A percentile compares a stretch with the other conserved stretches of the same genome.
Conservation (phyloP, 1,284 basidiomycete species). For the Melanopsichium pennsylvanicum region DNA sequence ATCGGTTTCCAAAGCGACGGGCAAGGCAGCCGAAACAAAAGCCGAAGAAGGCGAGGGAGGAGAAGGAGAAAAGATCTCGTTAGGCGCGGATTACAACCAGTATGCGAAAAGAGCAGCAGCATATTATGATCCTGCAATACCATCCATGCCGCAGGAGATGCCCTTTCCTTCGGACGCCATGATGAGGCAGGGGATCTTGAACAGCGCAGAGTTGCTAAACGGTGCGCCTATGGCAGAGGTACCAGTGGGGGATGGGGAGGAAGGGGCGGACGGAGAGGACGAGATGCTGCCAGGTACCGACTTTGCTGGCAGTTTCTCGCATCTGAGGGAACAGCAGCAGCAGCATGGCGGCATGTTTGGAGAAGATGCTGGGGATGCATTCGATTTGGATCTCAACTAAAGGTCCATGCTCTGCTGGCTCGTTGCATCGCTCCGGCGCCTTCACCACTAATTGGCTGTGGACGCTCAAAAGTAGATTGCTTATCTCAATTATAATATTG, state of each 20-base stretch:
- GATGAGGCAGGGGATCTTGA: conserved; percentile 57
- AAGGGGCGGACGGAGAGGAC: conserved; percentile 14
- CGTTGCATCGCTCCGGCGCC: too few species aligned
- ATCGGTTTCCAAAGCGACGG: background rate
- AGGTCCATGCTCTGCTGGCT: too few species aligned
- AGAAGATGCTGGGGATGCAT: conserved; percentile 56
- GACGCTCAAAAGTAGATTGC: too few species aligned
- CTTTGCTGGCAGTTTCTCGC: conserved; percentile 27
- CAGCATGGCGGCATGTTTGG: too few species aligned
- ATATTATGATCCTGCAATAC: conserved; percentile 57
- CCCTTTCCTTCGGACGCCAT: conserved; percentile 54
- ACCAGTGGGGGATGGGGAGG: conserved; percentile 6
- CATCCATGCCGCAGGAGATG: conserved; percentile 55
- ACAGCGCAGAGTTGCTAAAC: conserved; percentile 41
- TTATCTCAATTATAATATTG: too few species aligned
- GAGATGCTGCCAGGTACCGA: conserved; percentile 20
- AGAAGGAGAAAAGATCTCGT: conserved; percentile 5
- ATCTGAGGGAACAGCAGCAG: conserved; percentile 30
- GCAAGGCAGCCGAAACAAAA: background rate
- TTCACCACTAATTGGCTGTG: too few species aligned
- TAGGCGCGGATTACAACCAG: conserved; percentile 52
- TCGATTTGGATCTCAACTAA: conserved; percentile 57
- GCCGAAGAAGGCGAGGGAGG: background rate
- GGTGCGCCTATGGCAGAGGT: conserved; percentile 32
- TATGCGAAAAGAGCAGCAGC: conserved; percentile 46